Evolutionary conservation across 1,284 basidiomycete genomes (phyloP).

Genomic region (Coriolopsis trogii): DNA sequence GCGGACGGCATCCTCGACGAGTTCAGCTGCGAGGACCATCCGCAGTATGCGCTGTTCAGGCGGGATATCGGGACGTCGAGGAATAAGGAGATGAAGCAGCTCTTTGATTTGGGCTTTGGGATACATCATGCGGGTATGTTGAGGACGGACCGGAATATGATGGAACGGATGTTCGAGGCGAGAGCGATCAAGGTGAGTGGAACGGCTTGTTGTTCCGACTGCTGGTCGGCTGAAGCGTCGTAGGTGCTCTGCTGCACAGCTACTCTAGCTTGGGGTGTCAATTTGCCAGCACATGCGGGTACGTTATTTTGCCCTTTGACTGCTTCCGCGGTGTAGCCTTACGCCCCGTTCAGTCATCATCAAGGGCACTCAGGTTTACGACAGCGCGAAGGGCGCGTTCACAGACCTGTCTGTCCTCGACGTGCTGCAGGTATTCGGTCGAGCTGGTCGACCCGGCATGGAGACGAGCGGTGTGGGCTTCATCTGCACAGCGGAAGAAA

Average conservation of each 20-base stretch:
- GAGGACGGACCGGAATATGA: conserved; percentile 91
- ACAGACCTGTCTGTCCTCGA: conserved; percentile 95
- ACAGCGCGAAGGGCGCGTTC: conserved; percentile 86
- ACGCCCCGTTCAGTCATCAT: conserved; percentile 75
- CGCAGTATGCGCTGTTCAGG: conserved; percentile 77
- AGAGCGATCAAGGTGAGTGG: conserved; percentile 94
- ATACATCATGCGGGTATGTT: conserved; percentile 99
- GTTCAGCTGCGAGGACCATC: conserved; percentile 83
- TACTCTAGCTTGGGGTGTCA: conserved; percentile 99
- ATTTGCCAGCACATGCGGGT: conserved; percentile 97
- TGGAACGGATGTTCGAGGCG: conserved; percentile 94
- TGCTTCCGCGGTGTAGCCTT: neutral
- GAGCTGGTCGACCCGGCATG: conserved; percentile 95
- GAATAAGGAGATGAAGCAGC: conserved; percentile 97
- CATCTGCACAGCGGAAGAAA: conserved; percentile 95
- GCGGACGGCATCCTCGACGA: conserved; percentile 76
- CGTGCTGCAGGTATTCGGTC: conserved; percentile 96
- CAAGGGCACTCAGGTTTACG: conserved; percentile 98
- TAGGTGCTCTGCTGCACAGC: conserved; percentile 98
- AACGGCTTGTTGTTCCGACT: no score
- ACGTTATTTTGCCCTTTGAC: conserved; percentile 18
- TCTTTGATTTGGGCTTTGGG: conserved; percentile 93
- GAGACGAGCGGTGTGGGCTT: conserved; percentile 97
- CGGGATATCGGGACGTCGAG: conserved; percentile 78
- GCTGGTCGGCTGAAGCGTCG: no score